Evolutionary conservation across 2,329 filamentous ascomycete species (phyloP).

Genomic region (Aspergillus sp.): DNA sequence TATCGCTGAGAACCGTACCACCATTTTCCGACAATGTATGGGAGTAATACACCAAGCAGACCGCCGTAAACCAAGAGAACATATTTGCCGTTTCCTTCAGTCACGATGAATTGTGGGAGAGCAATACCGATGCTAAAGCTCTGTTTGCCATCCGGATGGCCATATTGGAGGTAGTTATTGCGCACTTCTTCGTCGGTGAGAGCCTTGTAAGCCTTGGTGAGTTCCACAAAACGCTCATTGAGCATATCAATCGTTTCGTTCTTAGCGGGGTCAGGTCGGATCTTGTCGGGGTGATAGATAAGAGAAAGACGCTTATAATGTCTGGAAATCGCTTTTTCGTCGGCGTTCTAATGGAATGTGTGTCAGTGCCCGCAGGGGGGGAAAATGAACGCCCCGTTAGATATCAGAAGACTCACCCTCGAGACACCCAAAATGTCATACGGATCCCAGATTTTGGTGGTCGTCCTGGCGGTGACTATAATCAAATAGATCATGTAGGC

Average conservation of each 20-base stretch:
- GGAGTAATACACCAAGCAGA: constrained; percentile 83
- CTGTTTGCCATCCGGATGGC: constrained; percentile 97
- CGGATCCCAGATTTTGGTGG: constrained; percentile 87
- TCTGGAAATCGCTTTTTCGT: constrained; percentile 87
- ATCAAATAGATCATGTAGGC: constrained; percentile 92
- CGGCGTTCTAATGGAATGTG: constrained; percentile 60
- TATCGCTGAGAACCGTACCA: constrained; percentile 95
- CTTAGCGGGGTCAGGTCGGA: constrained; percentile 75
- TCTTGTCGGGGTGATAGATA: constrained; percentile 91
- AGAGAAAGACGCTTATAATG: constrained; percentile 85
- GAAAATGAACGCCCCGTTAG: not conserved
- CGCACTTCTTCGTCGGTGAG: constrained; percentile 95
- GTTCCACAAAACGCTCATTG: constrained; percentile 87
- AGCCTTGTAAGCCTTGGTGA: constrained; percentile 97
- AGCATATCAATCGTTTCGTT: constrained; percentile 85
- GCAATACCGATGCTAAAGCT: constrained; percentile 97
- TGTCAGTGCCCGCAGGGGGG: not conserved
- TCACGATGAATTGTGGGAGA: constrained; percentile 86
- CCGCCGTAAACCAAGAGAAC: constrained; percentile 86
- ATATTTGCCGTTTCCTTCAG: constrained; percentile 93
- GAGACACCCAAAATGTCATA: constrained; percentile 90
- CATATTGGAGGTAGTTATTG: constrained; percentile 94
- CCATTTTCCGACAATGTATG: constrained; percentile 93
- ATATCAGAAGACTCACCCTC: constrained; percentile 56
- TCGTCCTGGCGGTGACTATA: constrained; percentile 68